These are phyloP conservation scores for Trichoderma oligosporum DNA, from an alignment of 2,329 filamentous ascomycete genomes.

Conservation along the genomic window DNA sequence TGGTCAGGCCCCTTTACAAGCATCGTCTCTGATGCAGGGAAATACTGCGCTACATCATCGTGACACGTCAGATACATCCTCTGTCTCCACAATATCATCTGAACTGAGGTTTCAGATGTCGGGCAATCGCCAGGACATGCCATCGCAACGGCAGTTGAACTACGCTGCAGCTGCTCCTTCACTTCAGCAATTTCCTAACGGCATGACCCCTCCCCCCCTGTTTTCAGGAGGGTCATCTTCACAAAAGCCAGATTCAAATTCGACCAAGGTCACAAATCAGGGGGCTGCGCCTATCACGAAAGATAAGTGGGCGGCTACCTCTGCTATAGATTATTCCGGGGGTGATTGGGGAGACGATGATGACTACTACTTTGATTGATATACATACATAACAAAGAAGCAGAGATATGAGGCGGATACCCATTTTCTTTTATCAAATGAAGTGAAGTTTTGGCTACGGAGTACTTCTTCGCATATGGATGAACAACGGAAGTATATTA, in stretches of 20 bases:
- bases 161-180: neutral
- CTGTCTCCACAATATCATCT: slow-evolving; percentile 5
- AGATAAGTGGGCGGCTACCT: slow-evolving; percentile 26
- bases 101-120: neutral
- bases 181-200: neutral
- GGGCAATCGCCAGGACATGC: neutral
- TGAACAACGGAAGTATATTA: neutral
- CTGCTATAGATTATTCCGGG: slow-evolving; percentile 30
- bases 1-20: neutral
- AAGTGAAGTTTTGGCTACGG: too few species aligned
- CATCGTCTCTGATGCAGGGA: neutral
- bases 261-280: neutral
- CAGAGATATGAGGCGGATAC: neutral
- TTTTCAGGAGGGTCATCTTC: neutral
- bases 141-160: neutral
- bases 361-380: neutral
- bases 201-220: slow-evolving; percentile 15
- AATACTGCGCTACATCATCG: neutral
- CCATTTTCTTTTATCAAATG: neutral
- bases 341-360: slow-evolving; percentile 28
- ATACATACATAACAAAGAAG: too few species aligned
- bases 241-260: neutral
- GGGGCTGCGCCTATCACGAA: neutral
- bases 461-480: too few species aligned
- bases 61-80: neutral